phyloP scores from a whole-genome alignment of 192 early-diverging fungal genomes.

The Thamnidium elegans region DNA sequence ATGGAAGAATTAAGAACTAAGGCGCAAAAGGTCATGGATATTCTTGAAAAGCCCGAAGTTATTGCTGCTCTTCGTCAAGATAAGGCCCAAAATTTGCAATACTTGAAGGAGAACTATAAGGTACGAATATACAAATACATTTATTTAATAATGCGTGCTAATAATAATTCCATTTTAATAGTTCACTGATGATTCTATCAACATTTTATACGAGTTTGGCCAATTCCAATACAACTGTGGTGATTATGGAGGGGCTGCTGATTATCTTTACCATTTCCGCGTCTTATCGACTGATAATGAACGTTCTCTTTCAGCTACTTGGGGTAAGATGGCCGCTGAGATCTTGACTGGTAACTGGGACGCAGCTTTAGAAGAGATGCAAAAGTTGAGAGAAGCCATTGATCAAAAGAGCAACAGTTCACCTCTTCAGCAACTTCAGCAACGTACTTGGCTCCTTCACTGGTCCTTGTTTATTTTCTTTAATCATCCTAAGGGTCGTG shows the following conservation, averaged over 20 bases:
- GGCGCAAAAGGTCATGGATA: slow-evolving; percentile 79
- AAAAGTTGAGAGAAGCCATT: slow-evolving; percentile 82
- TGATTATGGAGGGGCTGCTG: slow-evolving; percentile 86
- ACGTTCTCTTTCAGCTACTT: slow-evolving; percentile 80
- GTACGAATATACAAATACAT: slow-evolving; percentile 34
- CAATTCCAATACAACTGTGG: slow-evolving; percentile 93
- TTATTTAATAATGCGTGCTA: slow-evolving; percentile 8
- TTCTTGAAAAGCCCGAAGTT: slow-evolving; percentile 90
- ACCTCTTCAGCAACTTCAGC: slow-evolving; percentile 87
- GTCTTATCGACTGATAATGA: slow-evolving; percentile 88
- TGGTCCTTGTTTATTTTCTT: slow-evolving; percentile 99
- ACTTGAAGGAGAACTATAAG: slow-evolving; percentile 80
- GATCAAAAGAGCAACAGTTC: slow-evolving; percentile 80
- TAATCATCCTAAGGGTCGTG: slow-evolving; percentile 95
- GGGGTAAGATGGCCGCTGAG: slow-evolving; percentile 97
- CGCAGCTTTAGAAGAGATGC: slow-evolving; percentile 84
- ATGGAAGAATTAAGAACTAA: slow-evolving; percentile 74
- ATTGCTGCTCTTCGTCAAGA: slow-evolving; percentile 88
- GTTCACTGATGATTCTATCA: slow-evolving; percentile 87
- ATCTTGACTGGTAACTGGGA: slow-evolving; percentile 96
- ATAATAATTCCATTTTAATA: too few relatives aligned
- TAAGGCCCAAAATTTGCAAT: slow-evolving; percentile 89
- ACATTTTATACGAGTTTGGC: slow-evolving; percentile 83
- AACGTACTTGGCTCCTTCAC: slow-evolving; percentile 92
- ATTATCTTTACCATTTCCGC: slow-evolving; percentile 93